Evolutionary conservation across 768 basidiomycete genomes (phyloP), one percentile per base, ranked within the genome.

Genomic region (Podaxis rugospora): DNA sequence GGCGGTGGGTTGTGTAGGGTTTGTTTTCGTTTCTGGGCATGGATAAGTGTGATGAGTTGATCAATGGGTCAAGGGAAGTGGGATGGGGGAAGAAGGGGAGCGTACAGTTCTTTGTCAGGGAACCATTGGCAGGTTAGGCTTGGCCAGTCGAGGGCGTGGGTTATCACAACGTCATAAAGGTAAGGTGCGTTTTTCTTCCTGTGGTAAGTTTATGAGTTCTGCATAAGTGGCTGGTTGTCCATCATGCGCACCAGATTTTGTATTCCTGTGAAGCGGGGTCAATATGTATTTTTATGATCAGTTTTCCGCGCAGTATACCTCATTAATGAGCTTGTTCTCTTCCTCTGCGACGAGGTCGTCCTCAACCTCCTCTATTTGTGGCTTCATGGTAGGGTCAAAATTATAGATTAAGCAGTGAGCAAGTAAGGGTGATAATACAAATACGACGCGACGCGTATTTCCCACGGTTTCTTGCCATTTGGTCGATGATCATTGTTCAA

Each of bases 101-200:
- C 92, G 69, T 67, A 95, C 95, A 86, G 84, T 75, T 98, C 93
- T 73, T 87, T 89, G 80, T 99, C 97, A 0, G 97, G 97, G 74
- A 99, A 92, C 97, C 97, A 99, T 76, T 98, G 97, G 72, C 93
- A 95, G 4, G 97, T 99, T 69, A 99, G 72, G 69, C 89, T 93
- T 18, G 97, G 97, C 97, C 97, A 99, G 74, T 97, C 94, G 53
- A 98, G 81, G 35, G 96, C 96, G 71, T 98, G 96, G 1, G 96
- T 98, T 68, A 99, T 89, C 65, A 99, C 93, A 23, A 96, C 82
- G 74, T 99, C 97, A 73, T 99, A 99, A 13, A 98, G 85, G 76
- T 96, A 98, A 11, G 95, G 96, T 56, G 95, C 93, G 75, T 95
- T 96, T 78, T 94, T 94, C 81, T 94, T 94, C 92, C 92, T 94